Evolutionary conservation across 192 early-diverging fungal genomes (phyloP), one percentile per base, ranked within the genome.

Genomic region (Glomus cerebriforme): DNA sequence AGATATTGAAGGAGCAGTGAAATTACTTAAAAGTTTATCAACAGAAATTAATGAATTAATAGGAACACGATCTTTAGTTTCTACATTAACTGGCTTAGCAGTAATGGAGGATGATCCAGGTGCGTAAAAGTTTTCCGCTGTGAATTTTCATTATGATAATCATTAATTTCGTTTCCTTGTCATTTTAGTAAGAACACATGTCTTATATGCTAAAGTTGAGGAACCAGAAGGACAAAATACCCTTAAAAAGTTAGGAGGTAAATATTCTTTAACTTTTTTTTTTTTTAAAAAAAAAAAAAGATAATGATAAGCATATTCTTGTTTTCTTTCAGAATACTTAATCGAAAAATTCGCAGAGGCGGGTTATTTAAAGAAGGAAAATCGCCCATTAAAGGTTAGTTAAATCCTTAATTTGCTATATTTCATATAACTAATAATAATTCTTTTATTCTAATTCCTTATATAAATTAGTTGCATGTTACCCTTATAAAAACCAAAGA

Each of bases 401-500:
- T 8, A n/a, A 71, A 13, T 58, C 27, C 22, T 24, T 39, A 39
- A n/a, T n/a, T 68, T 49, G n/a, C n/a, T n/a, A n/a, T 54, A 26
- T 59, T 15, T 27, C n/a, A 73, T 10, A 19, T n/a, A 5, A 70
- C 0, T 22, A 6, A 0, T 22, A 1, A 24, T 2, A 9, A 17
- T n/a, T 70, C 17, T 26, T 27, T 47, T 54, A 15, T 73, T 13
- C 19, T 26, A 31, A 47, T 15, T 26, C 9, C 9, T 1, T 15
- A 19, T 32, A 26, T 27, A 58, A 29, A 19, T 27, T 59, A 73
- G 72, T 7, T 73, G 45, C 72, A 73, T 22, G 72, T 39, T 22
- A 73, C 72, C 9, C 13, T 73, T 31, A 73, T 73, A 22, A 73
- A 73, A 12, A 73, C 72, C 54, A 73, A n/a, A 26, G 72, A 32